These are phyloP conservation scores for Ilyonectria destructans DNA, from an alignment of 2,329 filamentous ascomycete genomes.

Conservation along the genomic window DNA sequence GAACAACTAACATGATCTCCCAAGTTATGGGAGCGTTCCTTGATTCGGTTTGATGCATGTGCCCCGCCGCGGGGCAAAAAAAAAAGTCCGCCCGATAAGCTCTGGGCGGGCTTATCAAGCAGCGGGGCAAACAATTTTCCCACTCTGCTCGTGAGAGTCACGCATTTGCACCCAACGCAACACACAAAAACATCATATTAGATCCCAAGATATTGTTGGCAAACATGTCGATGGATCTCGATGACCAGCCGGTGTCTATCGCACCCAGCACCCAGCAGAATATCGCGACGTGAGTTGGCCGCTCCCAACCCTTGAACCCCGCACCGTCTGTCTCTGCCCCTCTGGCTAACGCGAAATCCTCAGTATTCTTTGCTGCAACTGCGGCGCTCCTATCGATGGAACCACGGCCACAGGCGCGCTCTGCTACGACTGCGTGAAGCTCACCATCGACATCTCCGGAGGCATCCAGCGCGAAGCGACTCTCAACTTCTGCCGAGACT, in stretches of 20 bases:
- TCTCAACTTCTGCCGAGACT: constrained; percentile 93
- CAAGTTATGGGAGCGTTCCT: no score
- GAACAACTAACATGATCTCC: no score
- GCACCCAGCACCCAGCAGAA: constrained; percentile 52
- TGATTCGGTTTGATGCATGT: constrained; percentile 35
- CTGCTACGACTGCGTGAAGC: constrained; percentile 96
- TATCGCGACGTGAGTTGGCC: constrained; percentile 59
- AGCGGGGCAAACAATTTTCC: constrained; percentile 57
- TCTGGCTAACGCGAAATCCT: constrained; percentile 27
- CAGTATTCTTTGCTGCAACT: constrained; percentile 95
- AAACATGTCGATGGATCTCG: constrained; percentile 62
- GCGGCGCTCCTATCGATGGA: constrained; percentile 95
- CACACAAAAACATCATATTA: constrained; percentile 33
- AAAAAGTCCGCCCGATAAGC: constrained; percentile 50
- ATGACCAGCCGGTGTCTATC: constrained; percentile 60
- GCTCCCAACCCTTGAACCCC: constrained; percentile 29
- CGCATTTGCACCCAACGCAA: constrained; percentile 37
- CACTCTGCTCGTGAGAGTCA: constrained; percentile 44
- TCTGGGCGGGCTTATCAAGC: constrained; percentile 55
- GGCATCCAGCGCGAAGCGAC: constrained; percentile 93
- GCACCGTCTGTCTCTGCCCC: constrained; percentile 20
- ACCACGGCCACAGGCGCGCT: constrained; percentile 88
- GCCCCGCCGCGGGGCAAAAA: constrained; percentile 47
- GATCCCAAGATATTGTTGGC: constrained; percentile 37
- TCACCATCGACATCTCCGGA: constrained; percentile 92